A percentile compares a stretch with the other conserved stretches of the same genome.
These are phyloP conservation scores for Colletotrichum theobromicola DNA, from an alignment of 2,329 filamentous ascomycete species.

Conservation along the genomic window DNA sequence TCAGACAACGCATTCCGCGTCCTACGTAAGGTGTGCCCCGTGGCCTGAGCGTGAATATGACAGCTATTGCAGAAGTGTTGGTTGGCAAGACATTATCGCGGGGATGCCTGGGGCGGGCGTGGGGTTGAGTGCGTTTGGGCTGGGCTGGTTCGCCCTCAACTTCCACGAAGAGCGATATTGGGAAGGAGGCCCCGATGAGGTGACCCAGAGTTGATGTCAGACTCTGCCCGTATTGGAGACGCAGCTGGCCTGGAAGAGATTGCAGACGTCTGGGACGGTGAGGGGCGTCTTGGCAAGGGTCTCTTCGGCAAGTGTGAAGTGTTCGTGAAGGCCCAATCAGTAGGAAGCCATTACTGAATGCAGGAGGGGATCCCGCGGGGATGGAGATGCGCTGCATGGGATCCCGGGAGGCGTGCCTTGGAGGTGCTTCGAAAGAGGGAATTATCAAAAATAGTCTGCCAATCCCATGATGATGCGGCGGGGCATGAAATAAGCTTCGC, in stretches of 20 bases:
- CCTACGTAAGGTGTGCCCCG: background rate
- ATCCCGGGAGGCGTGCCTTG: background rate
- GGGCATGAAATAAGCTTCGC: constrained; percentile 8
- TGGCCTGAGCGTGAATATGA: background rate
- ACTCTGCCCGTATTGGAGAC: background rate
- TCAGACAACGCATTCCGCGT: background rate
- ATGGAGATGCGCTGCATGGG: background rate
- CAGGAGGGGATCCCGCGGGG: constrained; percentile 13
- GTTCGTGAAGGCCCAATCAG: constrained; percentile 4
- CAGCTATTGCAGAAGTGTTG: background rate
- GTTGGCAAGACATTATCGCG: background rate
- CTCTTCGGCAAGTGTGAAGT: background rate
- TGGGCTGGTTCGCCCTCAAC: background rate
- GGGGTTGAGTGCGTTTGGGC: background rate
- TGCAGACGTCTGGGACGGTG: background rate
- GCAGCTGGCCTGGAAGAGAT: background rate
- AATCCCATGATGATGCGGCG: constrained; percentile 18
- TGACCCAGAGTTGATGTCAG: constrained; percentile 10
- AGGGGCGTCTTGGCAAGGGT: background rate
- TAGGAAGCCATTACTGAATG: constrained; percentile 8
- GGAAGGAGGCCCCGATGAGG: background rate
- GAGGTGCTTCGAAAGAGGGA: constrained; percentile 4
- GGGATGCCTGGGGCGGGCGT: background rate
- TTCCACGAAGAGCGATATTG: background rate
- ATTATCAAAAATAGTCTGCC: constrained; percentile 14